A percentile compares a stretch with the other conserved stretches of the same genome.
These are phyloP conservation scores for Corchorus capsularis DNA, from an alignment of 345 rosid species.

Conservation along the genomic window DNA sequence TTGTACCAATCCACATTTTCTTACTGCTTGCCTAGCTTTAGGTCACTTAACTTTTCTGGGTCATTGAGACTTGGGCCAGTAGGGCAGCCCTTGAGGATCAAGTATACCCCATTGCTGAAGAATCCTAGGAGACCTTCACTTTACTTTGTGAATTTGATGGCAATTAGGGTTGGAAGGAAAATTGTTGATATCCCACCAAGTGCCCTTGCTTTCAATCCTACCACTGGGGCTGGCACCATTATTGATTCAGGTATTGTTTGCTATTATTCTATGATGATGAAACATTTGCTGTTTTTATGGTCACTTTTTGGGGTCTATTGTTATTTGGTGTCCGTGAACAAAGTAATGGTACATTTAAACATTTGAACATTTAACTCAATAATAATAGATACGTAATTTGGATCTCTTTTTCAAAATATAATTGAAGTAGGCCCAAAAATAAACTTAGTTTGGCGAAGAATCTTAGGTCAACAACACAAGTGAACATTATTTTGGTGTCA, in stretches of 20 bases:
- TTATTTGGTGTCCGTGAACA: neutral
- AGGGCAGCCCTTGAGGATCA: constrained; percentile 72
- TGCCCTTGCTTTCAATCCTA: constrained; percentile 71
- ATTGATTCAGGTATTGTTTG: constrained; percentile 74
- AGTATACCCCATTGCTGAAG: constrained; percentile 76
- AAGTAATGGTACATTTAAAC: neutral
- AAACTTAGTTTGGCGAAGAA: too few species aligned
- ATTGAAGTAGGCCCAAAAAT: neutral
- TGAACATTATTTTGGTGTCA: neutral
- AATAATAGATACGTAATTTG: too few species aligned
- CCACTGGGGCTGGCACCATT: constrained; percentile 88
- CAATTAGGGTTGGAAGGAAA: constrained; percentile 70
- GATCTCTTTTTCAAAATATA: too few species aligned
- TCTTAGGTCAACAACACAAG: neutral
- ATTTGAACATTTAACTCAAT: too few species aligned
- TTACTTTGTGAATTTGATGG: constrained; percentile 77
- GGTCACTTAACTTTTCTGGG: constrained; percentile 76
- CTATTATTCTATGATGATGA: neutral
- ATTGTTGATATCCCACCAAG: constrained; percentile 66
- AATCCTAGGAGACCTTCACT: constrained; percentile 85
- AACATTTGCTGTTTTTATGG: neutral
- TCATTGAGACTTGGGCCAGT: constrained; percentile 80
- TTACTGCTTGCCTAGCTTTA: constrained; percentile 85
- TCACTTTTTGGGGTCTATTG: neutral
- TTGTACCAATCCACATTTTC: constrained; percentile 82